phyloP scores from a whole-genome alignment of 1,284 basidiomycete genomes.

The Neolentinus lepideus region DNA sequence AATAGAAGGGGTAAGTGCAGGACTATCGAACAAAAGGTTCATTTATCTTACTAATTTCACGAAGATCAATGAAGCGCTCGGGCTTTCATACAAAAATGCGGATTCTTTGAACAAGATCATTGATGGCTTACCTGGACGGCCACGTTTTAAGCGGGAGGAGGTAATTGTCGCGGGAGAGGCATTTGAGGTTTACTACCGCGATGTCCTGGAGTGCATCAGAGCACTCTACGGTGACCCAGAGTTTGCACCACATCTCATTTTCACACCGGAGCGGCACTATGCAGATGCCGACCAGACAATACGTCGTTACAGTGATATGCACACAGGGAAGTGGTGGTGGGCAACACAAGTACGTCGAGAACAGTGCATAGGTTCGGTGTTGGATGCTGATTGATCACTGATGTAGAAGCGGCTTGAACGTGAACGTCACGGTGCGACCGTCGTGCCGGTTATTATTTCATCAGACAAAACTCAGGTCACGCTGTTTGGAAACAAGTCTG shows the following conservation, averaged over 20 bases:
- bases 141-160: not conserved
- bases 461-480: conserved; percentile 32
- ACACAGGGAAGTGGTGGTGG: conserved; percentile 16
- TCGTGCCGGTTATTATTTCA: conserved; percentile 32
- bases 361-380: no score
- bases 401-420: conserved; percentile 21
- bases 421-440: conserved; percentile 24
- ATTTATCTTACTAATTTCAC: not conserved
- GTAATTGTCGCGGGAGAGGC: conserved; percentile 13
- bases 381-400: not conserved
- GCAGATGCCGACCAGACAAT: conserved; percentile 6
- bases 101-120: conserved; percentile 1
- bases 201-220: conserved; percentile 22
- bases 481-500: conserved; percentile 28
- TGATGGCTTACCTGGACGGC: conserved; percentile 11
- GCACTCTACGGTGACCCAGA: conserved; percentile 18
- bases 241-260: conserved; percentile 14
- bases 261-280: conserved; percentile 21
- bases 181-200: conserved; percentile 20
- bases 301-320: conserved; percentile 13
- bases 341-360: conserved; percentile 7
- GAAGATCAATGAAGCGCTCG: no score
- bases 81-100: not conserved
- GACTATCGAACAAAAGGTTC: no score
- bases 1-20: conserved; percentile 13